These are phyloP conservation scores for Melaleuca alternifolia DNA, from an alignment of 345 rosid genomes.

Conservation along the genomic window DNA sequence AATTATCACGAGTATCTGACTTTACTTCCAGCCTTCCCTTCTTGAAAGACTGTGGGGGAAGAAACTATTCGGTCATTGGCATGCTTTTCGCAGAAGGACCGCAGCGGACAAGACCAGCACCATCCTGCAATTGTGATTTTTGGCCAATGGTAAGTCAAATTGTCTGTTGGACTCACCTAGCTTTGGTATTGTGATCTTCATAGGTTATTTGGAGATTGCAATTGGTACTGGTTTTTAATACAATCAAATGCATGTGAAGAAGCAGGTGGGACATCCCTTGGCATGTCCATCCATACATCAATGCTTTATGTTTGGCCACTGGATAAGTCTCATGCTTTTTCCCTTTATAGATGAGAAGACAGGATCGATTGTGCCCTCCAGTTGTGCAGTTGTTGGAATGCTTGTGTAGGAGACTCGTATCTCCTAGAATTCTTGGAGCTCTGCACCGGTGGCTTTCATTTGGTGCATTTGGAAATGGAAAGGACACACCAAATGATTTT, in stretches of 20 bases:
- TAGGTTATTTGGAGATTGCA: not conserved
- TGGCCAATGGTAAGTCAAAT: not conserved
- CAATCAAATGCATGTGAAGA: not conserved
- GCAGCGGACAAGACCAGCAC: not conserved
- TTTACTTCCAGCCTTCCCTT: conserved; percentile 22
- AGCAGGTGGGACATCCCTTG: not conserved
- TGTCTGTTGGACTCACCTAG: not conserved
- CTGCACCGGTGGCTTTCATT: not conserved
- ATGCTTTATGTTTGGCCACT: not conserved
- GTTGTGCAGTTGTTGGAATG: not conserved
- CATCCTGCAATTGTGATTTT: not conserved
- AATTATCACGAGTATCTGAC: conserved; percentile 5
- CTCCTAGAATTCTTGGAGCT: not conserved
- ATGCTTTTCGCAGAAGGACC: not conserved
- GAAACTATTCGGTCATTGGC: not conserved
- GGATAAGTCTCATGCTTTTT: not conserved
- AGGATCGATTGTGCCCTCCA: not conserved
- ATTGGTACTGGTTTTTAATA: not conserved
- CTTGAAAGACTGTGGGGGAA: not conserved
- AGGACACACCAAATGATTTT: not conserved
- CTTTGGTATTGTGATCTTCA: not conserved
- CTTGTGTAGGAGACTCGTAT: not conserved
- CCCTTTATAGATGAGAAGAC: not conserved
- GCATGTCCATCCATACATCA: not conserved
- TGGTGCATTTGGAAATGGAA: not conserved